A percentile compares a stretch with the other conserved stretches of the same genome.
phyloP scores from a whole-genome alignment of 2,329 filamentous ascomycete genomes.

The Claviceps africana region DNA sequence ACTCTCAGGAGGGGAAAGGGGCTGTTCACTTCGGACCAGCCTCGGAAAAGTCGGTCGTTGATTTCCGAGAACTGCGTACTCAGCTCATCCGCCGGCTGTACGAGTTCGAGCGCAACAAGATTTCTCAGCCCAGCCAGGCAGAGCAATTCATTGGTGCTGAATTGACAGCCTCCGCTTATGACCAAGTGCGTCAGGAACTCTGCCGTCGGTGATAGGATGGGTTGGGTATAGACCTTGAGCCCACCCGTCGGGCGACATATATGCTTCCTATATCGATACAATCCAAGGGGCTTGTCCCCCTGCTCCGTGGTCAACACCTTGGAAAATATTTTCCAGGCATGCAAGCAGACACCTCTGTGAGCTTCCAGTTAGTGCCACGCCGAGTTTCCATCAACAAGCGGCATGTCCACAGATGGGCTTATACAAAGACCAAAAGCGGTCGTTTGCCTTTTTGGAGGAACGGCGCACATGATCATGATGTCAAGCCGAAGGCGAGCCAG shows the following conservation, averaged over 20 bases:
- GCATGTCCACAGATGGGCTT: background rate
- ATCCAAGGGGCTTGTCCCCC: conserved; percentile 20
- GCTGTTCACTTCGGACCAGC: conserved; percentile 27
- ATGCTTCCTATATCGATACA: conserved; percentile 26
- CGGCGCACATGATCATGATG: background rate
- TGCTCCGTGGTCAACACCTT: conserved; percentile 18
- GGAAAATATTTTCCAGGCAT: conserved; percentile 27
- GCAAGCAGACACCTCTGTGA: conserved; percentile 19
- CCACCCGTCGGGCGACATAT: conserved; percentile 22
- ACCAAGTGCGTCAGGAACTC: conserved; percentile 29
- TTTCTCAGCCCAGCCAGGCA: conserved; percentile 28
- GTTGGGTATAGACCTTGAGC: conserved; percentile 23
- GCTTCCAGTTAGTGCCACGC: background rate
- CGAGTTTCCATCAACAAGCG: background rate
- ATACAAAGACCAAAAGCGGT: background rate
- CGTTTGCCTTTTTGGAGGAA: background rate
- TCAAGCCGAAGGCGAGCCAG: background rate
- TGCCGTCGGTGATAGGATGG: conserved; percentile 20
- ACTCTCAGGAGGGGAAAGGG: conserved; percentile 34
- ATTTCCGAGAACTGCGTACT: conserved; percentile 21
- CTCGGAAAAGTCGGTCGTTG: conserved; percentile 30
- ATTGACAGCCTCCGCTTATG: conserved; percentile 23
- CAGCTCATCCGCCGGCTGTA: conserved; percentile 22
- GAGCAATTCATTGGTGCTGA: conserved; percentile 26
- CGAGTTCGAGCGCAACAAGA: conserved; percentile 33